Conservation (phyloP, 768 basidiomycete genomes). For the Lyophyllum atratum region DNA sequence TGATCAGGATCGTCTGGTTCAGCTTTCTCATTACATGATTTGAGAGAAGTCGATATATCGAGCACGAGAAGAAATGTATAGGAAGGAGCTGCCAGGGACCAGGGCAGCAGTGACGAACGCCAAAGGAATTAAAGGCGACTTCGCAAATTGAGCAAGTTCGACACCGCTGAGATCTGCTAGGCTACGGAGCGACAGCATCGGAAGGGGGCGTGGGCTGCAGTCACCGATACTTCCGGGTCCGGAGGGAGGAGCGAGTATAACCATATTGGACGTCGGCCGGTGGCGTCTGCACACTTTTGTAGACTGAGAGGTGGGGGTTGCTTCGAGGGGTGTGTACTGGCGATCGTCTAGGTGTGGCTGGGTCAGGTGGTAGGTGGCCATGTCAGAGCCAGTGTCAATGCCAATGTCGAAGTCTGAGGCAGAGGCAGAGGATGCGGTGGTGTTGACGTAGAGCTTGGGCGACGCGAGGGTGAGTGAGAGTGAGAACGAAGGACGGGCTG, state of each 20-base stretch:
- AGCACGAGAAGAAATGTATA: neutral
- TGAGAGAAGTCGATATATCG: no score
- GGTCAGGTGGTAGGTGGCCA: neutral
- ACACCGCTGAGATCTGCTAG: neutral
- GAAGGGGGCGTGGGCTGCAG: neutral
- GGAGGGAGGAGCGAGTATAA: neutral
- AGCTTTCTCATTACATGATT: no score
- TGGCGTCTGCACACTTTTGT: neutral
- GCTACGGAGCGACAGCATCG: neutral
- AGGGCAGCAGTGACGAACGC: neutral
- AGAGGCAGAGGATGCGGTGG: neutral
- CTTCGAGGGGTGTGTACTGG: no score
- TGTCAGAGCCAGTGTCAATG: neutral
- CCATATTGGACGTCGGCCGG: neutral
- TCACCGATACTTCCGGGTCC: neutral
- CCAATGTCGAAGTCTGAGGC: neutral
- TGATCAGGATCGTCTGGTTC: no score
- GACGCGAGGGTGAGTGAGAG: neutral
- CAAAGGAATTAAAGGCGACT: neutral
- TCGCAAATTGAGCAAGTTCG: neutral
- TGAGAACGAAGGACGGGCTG: neutral
- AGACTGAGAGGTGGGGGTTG: no score
- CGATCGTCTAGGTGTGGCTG: neutral
- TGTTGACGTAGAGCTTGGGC: neutral
- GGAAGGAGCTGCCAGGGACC: neutral